These are phyloP conservation scores for Dimargaris verticillata DNA, from an alignment of 192 early-diverging fungal genomes.

Conservation along the genomic window DNA sequence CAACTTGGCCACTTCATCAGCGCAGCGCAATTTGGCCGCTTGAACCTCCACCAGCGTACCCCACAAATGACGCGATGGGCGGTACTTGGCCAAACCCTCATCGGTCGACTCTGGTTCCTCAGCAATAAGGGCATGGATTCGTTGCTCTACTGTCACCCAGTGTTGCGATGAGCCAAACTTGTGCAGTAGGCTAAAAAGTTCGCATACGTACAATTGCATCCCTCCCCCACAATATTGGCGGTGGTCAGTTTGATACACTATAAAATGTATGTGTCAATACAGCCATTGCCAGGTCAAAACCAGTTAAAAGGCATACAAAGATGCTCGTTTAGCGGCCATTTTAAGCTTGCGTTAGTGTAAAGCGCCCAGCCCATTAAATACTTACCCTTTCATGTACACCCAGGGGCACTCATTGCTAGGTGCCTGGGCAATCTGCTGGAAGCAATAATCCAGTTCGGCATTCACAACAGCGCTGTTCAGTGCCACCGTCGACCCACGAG, in stretches of 20 bases:
- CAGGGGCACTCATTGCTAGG: constrained; percentile 90
- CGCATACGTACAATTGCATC: constrained; percentile 2
- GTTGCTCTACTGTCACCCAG: not conserved
- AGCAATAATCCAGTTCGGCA: constrained; percentile 47
- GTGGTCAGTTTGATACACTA: not conserved
- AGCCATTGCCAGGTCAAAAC: not conserved
- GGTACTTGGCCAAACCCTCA: no score
- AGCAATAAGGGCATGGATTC: not conserved
- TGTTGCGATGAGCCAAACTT: not conserved
- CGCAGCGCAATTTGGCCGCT: not conserved
- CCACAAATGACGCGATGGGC: not conserved
- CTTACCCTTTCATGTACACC: constrained; percentile 73
- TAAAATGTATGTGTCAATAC: not conserved
- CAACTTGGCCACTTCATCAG: constrained; percentile 16
- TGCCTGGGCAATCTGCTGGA: constrained; percentile 52
- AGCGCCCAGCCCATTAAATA: not conserved
- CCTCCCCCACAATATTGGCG: constrained; percentile 11
- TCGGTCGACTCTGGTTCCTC: not conserved
- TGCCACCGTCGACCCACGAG: constrained; percentile 16
- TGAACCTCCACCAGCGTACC: not conserved
- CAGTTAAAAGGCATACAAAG: not conserved
- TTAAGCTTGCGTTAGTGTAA: not conserved
- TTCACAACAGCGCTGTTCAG: constrained; percentile 24
- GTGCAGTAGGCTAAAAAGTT: not conserved
- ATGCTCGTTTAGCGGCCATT: not conserved